These are phyloP conservation scores for Agaricus sinodeliciosus DNA, from an alignment of 768 basidiomycete species.

Conservation along the genomic window DNA sequence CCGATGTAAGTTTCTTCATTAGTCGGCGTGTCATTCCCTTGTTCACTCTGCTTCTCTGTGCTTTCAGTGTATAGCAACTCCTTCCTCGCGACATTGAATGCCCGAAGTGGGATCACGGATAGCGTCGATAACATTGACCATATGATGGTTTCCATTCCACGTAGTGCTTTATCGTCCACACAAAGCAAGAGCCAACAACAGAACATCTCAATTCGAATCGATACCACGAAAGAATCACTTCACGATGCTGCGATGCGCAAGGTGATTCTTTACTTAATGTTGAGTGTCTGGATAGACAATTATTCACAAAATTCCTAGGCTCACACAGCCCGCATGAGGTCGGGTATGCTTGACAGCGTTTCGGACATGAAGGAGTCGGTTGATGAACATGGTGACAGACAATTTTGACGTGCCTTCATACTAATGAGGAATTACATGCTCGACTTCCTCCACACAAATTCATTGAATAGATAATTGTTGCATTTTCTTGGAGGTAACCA, in stretches of 20 bases:
- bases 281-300: too few species aligned
- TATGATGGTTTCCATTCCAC: conserved; percentile 26
- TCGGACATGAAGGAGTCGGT: too few species aligned
- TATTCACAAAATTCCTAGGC: too few species aligned
- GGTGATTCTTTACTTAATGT: neutral
- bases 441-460: too few species aligned
- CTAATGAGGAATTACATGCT: too few species aligned
- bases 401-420: too few species aligned
- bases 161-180: conserved; percentile 16
- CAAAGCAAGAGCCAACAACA: conserved; percentile 11
- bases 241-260: conserved; percentile 1
- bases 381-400: too few species aligned
- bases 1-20: conserved; percentile 27
- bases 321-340: too few species aligned
- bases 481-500: too few species aligned
- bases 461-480: too few species aligned
- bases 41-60: too few species aligned
- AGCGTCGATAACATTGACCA: conserved; percentile 23
- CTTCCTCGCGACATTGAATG: conserved; percentile 46
- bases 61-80: conserved; percentile 43
- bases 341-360: too few species aligned
- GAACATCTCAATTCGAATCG: conserved; percentile 29
- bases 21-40: neutral
- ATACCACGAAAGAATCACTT: conserved; percentile 21
- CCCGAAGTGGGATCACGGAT: conserved; percentile 30